These are phyloP conservation scores for Paramarasmius palmivorus DNA, from an alignment of 1,284 basidiomycete species.

Conservation along the genomic window DNA sequence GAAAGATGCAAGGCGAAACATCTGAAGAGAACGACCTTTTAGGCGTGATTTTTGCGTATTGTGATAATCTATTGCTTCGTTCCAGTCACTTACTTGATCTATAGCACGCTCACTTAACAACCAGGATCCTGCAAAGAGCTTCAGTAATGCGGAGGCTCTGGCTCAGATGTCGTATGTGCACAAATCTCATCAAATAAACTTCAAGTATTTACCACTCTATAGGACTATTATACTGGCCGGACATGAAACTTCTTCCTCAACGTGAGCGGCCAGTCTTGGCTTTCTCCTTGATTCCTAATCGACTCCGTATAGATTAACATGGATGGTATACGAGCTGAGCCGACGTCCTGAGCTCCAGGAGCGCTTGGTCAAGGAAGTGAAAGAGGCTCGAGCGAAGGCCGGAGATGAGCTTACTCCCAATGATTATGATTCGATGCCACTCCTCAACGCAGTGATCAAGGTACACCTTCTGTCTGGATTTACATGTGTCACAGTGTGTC, in stretches of 20 bases:
- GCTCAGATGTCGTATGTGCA: neutral
- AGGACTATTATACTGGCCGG: constrained; percentile 1
- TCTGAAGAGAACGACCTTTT: neutral
- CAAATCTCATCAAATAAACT: neutral
- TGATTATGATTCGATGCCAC: constrained; percentile 30
- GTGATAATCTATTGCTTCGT: neutral
- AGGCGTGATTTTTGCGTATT: neutral
- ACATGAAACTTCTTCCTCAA: neutral
- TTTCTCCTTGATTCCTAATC: neutral
- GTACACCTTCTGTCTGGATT: constrained; percentile 5
- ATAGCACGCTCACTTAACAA: neutral
- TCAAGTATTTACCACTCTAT: neutral
- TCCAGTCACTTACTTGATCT: neutral
- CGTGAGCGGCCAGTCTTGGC: neutral
- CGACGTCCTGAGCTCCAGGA: constrained; percentile 23
- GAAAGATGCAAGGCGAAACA: no score
- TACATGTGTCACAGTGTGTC: no score
- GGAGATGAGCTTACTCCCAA: constrained; percentile 20
- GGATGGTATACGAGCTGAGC: constrained; percentile 19
- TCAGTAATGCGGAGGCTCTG: neutral
- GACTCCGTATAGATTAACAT: neutral
- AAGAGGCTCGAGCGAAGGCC: constrained; percentile 12
- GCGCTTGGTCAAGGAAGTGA: constrained; percentile 25
- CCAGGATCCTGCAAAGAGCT: neutral
- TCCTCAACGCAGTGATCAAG: constrained; percentile 22